These are phyloP conservation scores for Dictyostelium discoideum DNA, from an alignment of 78 protist genomes.

Conservation along the genomic window DNA sequence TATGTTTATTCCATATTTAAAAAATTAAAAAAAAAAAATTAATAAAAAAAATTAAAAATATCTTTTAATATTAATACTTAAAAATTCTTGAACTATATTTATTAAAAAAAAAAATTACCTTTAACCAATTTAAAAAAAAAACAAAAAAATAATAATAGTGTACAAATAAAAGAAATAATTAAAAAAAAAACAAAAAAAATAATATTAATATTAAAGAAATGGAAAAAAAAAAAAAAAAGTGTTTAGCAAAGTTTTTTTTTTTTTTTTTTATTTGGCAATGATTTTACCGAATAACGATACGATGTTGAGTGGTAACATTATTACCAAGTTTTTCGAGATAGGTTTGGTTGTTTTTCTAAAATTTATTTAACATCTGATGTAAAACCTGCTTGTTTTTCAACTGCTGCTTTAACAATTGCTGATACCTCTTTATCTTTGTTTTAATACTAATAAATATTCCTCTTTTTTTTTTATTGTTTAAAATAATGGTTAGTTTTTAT, in stretches of 20 bases:
- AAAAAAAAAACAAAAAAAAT: not conserved
- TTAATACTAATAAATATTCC: constrained; percentile 14
- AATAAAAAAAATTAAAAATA: no score
- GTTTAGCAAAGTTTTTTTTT: no score
- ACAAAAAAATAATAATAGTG: not conserved
- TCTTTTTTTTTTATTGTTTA: not conserved
- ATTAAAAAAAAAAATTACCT: not conserved
- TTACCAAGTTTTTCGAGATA: not conserved
- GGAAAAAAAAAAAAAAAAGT: no score
- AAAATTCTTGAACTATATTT: not conserved
- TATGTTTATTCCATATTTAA: not conserved
- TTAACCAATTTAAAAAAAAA: not conserved
- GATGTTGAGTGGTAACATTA: constrained; percentile 12
- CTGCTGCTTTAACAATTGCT: not conserved
- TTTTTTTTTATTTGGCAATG: no score
- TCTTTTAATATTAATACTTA: no score
- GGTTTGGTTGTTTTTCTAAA: not conserved
- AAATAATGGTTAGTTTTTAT: no score
- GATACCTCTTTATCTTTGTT: not conserved
- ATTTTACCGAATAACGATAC: constrained; percentile 25
- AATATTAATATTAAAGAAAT: no score
- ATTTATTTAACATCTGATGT: not conserved
- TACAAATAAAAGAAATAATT: not conserved
- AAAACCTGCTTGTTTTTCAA: not conserved
- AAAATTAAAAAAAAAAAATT: no score